Conservation (phyloP, 2,329 filamentous ascomycete species). For the Tolypocladium inflatum region DNA sequence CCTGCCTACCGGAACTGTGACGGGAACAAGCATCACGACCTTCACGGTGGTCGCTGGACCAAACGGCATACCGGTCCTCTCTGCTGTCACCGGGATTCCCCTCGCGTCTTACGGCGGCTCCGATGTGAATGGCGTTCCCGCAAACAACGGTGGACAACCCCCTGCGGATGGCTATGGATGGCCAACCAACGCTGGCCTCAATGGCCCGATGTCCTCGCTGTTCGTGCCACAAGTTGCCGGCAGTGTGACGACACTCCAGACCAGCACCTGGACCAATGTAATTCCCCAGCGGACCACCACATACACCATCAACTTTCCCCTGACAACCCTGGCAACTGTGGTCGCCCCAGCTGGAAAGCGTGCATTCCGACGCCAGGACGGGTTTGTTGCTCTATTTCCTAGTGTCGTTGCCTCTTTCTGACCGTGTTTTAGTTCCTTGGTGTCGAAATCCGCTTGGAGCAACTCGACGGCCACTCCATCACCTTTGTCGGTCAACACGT, state of each 20-base stretch:
- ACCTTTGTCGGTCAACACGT: slow-evolving; percentile 10
- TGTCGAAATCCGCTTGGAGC: slow-evolving; percentile 12
- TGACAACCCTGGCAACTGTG: slow-evolving; percentile 27
- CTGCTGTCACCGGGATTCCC: slow-evolving; percentile 9
- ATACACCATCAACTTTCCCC: slow-evolving; percentile 27
- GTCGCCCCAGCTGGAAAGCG: slow-evolving; percentile 15
- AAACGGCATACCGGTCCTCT: slow-evolving; percentile 10
- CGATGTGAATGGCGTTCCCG: slow-evolving; percentile 6
- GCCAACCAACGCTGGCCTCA: slow-evolving; percentile 9
- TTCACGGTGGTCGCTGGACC: slow-evolving; percentile 14
- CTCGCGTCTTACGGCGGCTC: slow-evolving; percentile 8
- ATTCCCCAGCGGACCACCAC: slow-evolving; percentile 29
- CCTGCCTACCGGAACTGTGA: slow-evolving; percentile 10
- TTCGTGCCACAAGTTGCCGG: slow-evolving; percentile 7
- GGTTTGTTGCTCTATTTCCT: slow-evolving; percentile 10
- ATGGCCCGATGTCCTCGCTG: slow-evolving; percentile 13
- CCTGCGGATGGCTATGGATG: slow-evolving; percentile 13
- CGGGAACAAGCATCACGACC: slow-evolving; percentile 12
- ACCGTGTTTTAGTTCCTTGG: slow-evolving; percentile 8
- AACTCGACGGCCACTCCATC: slow-evolving; percentile 17
- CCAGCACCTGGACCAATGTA: slow-evolving; percentile 29
- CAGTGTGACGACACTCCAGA: slow-evolving; percentile 15
- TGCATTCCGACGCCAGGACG: slow-evolving; percentile 17
- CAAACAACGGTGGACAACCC: slow-evolving; percentile 5
- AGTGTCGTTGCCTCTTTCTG: neutral